A percentile compares a stretch with the other conserved stretches of the same genome.
Conservation (phyloP, 2,329 filamentous ascomycete species). For the Coniochaeta hoffmannii region DNA sequence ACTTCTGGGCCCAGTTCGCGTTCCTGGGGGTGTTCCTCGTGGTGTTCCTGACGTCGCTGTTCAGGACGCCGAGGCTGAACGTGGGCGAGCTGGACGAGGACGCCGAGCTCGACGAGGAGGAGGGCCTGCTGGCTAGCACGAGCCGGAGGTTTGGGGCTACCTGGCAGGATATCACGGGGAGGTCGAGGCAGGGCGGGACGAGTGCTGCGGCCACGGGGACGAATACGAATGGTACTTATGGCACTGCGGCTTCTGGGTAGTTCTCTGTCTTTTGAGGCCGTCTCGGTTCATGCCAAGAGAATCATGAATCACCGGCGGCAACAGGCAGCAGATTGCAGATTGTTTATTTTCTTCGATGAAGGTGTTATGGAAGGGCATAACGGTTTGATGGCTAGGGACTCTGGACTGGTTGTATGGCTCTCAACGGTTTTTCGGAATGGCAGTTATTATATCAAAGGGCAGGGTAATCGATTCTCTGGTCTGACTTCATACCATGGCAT, state of each 20-base stretch:
- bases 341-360: background rate
- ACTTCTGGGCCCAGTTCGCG: constrained; percentile 93
- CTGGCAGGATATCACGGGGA: constrained; percentile 79
- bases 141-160: constrained; percentile 75
- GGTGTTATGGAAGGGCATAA: background rate
- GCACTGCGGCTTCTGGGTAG: background rate
- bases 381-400: background rate
- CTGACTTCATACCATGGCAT: background rate
- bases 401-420: too few species aligned
- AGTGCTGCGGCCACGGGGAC: background rate
- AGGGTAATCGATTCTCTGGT: background rate
- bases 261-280: background rate
- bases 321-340: background rate
- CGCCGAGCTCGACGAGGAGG: constrained; percentile 86
- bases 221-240: background rate
- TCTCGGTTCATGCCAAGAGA: too few species aligned
- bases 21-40: constrained; percentile 81
- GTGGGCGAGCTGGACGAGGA: constrained; percentile 78
- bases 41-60: constrained; percentile 69
- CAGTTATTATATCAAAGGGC: background rate
- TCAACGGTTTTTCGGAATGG: background rate
- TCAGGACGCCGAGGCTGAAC: constrained; percentile 73
- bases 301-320: background rate
- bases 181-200: constrained; percentile 12
- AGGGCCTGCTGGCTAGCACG: constrained; percentile 80